Evolutionary conservation across 257 asterid species (phyloP), one percentile per base, ranked within the genome.

Genomic region (Petunia secreta): DNA sequence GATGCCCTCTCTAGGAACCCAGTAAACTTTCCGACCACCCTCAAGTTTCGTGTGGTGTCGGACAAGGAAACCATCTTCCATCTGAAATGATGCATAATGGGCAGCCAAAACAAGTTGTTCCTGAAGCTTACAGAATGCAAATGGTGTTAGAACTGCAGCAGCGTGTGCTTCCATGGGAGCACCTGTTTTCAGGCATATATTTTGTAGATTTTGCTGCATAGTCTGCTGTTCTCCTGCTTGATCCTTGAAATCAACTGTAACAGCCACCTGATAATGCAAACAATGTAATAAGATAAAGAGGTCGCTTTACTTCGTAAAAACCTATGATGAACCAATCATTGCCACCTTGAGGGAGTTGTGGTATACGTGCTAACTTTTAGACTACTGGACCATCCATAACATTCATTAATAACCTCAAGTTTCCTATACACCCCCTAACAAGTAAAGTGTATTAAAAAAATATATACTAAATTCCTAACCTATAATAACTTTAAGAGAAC

Each of bases 161-260:
- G 98, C 97, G 15, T 94, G 98, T 39, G 99, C 94, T 86, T 96
- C 98, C 99, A 94, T 96, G n/a, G 99, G 98, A 2, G 98, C 97
- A 50, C 98, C 98, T 2, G 99, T 96, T 90, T 94, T 96, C 55
- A 96, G 87, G 92, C 91, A 91, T 15, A 96, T 89, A 86, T 94
- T 95, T 82, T 94, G 99, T 48, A 95, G 90, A 79, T 96, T 96
- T 82, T 96, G 98, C 85, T 96, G 99, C 99, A 94, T 96, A 1
- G 96, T 94, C 82, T 91, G 97, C 63, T 96, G 99, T 81, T 95
- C 99, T 44, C 98, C 99, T 1, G 95, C 89, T 86, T 94, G 99
- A 85, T 96, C 99, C 85, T 86, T 93, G 46, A 88, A 96, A 88
- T 96, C 99, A 57, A 96, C 92, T 2, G 97, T 91, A 67, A 92